Evolutionary conservation across 345 rosid species (phyloP), one percentile per base, ranked within the genome.

Genomic region (Aegle marmelos): DNA sequence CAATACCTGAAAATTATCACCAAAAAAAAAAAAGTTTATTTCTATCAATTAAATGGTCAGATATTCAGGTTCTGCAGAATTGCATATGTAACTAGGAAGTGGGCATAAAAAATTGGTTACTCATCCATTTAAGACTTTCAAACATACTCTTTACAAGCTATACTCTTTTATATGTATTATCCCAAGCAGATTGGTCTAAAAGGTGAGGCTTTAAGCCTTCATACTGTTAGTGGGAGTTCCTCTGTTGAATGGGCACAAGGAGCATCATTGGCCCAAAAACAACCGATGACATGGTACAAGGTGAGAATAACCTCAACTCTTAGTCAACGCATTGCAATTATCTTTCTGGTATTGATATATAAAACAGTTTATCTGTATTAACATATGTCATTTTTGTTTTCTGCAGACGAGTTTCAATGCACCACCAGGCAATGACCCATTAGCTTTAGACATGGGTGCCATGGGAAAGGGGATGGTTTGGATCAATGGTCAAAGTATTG

Each of bases 271-370:
- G 88, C 85, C 3, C 85, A 77, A 76, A 89, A 79, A 72, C 92
- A 89, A 85, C 97, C 98, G 21, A 82, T 96, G 57, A 92, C 91
- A 65, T 96, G 99, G 98, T 95, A 89, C 86, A 95, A 93, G 91
- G 96, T 88, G 74, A 81, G 79, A 80, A 61, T 45, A 56, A 68
- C 73, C 17, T 73, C 31, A 31, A 48, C 63, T 9, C 56, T 48
- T 33, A 30, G 17, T 50, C 41, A 11, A 54, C 4, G 0, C 21
- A 27, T 58, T 27, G 50, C 37, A 34, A 34, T 45, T n/a, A 54
- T 57, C 58, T 21, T 64, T 30, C 37, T 10, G 30, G 41, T 19
- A 70, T 25, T 31, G n/a, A 59, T 58, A 41, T 41, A 41, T 41
- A 0, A 7, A 41, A 41, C 50, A 45, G 50, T 45, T 16, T 45